Conservation (phyloP, 371 early-diverging fungal species). For the Polyrhizophydium stewartii region DNA sequence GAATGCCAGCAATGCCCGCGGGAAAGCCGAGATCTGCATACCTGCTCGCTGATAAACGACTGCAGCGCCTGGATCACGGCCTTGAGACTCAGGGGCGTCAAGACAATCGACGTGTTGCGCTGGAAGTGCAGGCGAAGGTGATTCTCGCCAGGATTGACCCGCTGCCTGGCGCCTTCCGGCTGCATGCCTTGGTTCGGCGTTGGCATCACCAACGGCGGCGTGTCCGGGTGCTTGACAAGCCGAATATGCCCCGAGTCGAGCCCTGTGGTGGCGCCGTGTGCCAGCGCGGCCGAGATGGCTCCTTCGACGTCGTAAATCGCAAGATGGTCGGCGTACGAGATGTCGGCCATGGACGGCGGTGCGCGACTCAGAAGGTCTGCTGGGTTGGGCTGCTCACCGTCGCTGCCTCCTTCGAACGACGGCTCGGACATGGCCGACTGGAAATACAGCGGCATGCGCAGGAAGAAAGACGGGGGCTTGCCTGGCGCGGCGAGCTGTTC, state of each 20-base stretch:
- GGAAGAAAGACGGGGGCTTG: not conserved
- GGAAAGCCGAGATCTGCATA: too few species aligned
- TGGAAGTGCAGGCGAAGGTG: not conserved
- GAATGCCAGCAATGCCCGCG: too few species aligned
- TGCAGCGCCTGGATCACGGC: not conserved
- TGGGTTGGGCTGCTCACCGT: not conserved
- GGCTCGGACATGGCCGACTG: not conserved
- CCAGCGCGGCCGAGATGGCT: not conserved
- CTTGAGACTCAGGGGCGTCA: not conserved
- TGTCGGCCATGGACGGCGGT: not conserved
- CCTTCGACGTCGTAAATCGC: not conserved
- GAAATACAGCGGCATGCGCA: constrained; percentile 1
- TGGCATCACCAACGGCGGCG: not conserved
- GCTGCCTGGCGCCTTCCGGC: not conserved
- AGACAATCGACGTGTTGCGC: not conserved
- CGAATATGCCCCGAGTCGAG: too few species aligned
- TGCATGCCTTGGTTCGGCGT: not conserved
- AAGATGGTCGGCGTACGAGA: constrained; percentile 1
- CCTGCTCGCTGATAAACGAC: not conserved
- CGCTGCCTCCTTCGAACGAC: not conserved
- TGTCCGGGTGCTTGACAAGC: not conserved
- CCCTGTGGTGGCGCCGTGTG: too few species aligned
- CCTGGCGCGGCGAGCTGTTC: not conserved
- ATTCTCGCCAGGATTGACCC: constrained; percentile 1
- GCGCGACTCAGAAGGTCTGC: not conserved